Conservation (phyloP, 2,329 filamentous ascomycete genomes). For the Xylaria sp. region DNA sequence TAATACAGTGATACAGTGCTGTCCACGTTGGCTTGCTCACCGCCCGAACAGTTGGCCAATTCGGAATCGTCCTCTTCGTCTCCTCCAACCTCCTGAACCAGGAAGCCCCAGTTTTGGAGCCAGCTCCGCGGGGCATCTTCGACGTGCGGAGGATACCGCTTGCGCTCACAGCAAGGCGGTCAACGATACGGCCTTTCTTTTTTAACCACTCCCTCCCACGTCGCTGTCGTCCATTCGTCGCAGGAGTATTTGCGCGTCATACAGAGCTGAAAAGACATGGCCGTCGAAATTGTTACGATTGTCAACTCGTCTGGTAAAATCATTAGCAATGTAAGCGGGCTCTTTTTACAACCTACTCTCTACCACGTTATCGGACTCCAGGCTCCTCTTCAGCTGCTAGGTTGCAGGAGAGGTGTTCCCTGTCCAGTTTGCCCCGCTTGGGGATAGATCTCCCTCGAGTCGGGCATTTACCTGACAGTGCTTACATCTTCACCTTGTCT, state of each 20-base stretch:
- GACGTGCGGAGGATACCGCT: conserved; percentile 15
- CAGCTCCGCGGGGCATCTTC: conserved; percentile 26
- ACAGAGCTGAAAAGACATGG: conserved; percentile 39
- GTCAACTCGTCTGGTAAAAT: conserved; percentile 51
- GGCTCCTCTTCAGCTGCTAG: conserved; percentile 16
- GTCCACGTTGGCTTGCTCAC: conserved; percentile 30
- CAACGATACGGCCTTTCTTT: conserved; percentile 30
- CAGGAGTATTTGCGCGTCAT: conserved; percentile 19
- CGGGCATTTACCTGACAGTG: conserved; percentile 14
- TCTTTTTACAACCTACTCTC: conserved; percentile 6
- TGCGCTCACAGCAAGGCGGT: conserved; percentile 28
- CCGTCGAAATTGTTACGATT: conserved; percentile 49
- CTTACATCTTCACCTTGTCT: conserved; percentile 19
- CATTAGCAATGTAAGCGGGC: conserved; percentile 50
- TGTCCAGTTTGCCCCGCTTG: conserved; percentile 31
- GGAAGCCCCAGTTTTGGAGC: conserved; percentile 27
- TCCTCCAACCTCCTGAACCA: conserved; percentile 30
- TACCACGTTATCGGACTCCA: neutral
- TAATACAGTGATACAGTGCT: conserved; percentile 14
- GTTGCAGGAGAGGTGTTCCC: conserved; percentile 22
- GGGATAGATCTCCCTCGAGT: conserved; percentile 14
- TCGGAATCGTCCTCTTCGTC: neutral
- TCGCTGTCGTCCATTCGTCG: conserved; percentile 29
- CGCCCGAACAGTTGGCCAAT: conserved; percentile 30
- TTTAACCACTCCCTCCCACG: conserved; percentile 24